Evolutionary conservation across 805 yeast species (phyloP), one percentile per base, ranked within the genome.

Genomic region (Tetrapisispora fleetii): DNA sequence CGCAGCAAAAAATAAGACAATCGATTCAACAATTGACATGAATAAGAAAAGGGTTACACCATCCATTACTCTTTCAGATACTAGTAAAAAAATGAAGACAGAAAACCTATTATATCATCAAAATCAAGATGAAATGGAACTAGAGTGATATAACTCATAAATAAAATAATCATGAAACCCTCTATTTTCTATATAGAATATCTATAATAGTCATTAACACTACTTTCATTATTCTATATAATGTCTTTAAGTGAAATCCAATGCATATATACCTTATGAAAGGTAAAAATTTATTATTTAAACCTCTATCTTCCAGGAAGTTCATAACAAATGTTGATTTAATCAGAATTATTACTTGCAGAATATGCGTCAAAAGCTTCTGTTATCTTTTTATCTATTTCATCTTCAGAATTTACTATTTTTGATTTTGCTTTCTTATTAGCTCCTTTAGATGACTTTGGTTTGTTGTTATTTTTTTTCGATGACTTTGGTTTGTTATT

Each of bases 101-200:
- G n/a, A 27, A 9, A 16, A 19, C n/a, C 4, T 42, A 16, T 11
- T 19, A 19, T 28, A 32, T 17, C 38, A 47, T 38, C 10, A 21
- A 21, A 43, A 37, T 10, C 41, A 37, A 7, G 39, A 44, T 19
- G 48, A 40, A 10, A 48, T 48, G 50, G 50, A 48, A n/a, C 13
- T 40, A 11, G 47, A 48, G 44, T 43, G 21, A 30, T 37, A 5
- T 30, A 24, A 24, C 28, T 24, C 8, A 24, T 24, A 24, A 24
- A 4, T 24, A 24, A 24, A 24, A 4, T 24, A 24, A 24, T 24
- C 28, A 24, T 24, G 28, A 24, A 24, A 24, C 8, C 28, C 28
- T 24, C 8, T 24, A 24, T 24, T 24, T 24, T 24, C n/a, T 24
- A 24, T 24, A 24, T 24, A 24, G 28, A 24, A 24, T 24, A 24